A percentile compares a stretch with the other conserved stretches of the same genome.
Conservation (phyloP, 2,329 filamentous ascomycete species). For the Beauveria australis region DNA sequence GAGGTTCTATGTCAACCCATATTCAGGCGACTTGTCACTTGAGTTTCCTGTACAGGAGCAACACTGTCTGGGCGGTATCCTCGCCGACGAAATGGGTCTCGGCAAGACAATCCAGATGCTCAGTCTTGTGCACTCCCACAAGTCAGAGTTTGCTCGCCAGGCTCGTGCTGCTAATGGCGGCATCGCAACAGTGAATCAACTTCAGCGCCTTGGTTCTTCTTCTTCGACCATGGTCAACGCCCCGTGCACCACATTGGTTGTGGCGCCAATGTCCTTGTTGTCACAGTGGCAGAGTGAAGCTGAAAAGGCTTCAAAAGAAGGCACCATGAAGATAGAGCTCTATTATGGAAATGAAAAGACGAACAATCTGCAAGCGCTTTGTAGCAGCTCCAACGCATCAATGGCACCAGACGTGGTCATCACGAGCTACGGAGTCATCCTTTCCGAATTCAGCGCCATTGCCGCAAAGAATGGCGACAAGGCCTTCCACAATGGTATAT, state of each 20-base stretch:
- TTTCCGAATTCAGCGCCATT: constrained; percentile 77
- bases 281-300: constrained; percentile 96
- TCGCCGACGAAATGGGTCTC: constrained; percentile 96
- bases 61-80: constrained; percentile 83
- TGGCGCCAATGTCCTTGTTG: constrained; percentile 96
- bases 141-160: constrained; percentile 43
- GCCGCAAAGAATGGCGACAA: constrained; percentile 57
- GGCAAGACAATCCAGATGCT: constrained; percentile 99
- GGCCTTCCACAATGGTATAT: constrained; percentile 63
- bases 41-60: constrained; percentile 92
- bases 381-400: constrained; percentile 62
- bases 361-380: constrained; percentile 68
- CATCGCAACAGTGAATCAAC: constrained; percentile 43
- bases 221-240: constrained; percentile 55
- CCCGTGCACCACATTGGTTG: constrained; percentile 82
- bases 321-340: constrained; percentile 73
- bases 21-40: constrained; percentile 86
- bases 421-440: constrained; percentile 85
- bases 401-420: constrained; percentile 85
- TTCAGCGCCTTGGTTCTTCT: constrained; percentile 53
- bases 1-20: constrained; percentile 92
- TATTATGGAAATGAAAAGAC: constrained; percentile 89
- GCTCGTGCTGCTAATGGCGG: constrained; percentile 24
- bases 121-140: constrained; percentile 80
- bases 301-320: constrained; percentile 77